Conservation (phyloP, 2,329 filamentous ascomycete species). For the Venturia nashicola region DNA sequence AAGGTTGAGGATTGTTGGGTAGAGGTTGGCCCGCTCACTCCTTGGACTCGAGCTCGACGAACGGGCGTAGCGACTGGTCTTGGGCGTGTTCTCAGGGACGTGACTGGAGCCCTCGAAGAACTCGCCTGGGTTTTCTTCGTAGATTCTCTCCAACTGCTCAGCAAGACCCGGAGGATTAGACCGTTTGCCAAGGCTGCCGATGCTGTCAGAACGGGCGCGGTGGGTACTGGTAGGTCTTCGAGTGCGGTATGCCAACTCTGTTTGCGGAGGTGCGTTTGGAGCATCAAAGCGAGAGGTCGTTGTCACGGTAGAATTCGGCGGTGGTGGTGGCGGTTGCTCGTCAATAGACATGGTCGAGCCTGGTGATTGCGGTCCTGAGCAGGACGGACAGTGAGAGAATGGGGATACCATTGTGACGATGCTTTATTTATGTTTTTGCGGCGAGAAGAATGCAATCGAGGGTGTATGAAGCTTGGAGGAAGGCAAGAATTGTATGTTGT, state of each 20-base stretch:
- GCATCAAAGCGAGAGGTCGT: not conserved
- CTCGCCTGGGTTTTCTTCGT: constrained; percentile 5
- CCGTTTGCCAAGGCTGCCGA: not conserved
- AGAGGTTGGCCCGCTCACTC: constrained; percentile 5
- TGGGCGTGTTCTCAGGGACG: constrained; percentile 13
- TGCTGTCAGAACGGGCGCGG: not conserved
- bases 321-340: not conserved
- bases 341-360: not conserved
- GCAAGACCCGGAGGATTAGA: not conserved
- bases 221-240: not conserved
- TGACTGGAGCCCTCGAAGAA: constrained; percentile 4
- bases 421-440: not conserved
- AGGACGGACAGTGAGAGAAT: not conserved
- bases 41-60: constrained; percentile 6
- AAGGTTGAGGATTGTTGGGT: constrained; percentile 10
- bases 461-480: not conserved
- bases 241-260: not conserved
- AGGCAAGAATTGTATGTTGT: not conserved
- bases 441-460: not conserved
- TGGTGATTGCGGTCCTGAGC: not conserved
- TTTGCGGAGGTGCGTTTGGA: not conserved
- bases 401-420: not conserved
- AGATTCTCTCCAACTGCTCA: not conserved
- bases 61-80: not conserved
- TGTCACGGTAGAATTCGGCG: not conserved